Base-by-base conservation (phyloP, 148 eudicot species). In the Silene conica region DNA sequence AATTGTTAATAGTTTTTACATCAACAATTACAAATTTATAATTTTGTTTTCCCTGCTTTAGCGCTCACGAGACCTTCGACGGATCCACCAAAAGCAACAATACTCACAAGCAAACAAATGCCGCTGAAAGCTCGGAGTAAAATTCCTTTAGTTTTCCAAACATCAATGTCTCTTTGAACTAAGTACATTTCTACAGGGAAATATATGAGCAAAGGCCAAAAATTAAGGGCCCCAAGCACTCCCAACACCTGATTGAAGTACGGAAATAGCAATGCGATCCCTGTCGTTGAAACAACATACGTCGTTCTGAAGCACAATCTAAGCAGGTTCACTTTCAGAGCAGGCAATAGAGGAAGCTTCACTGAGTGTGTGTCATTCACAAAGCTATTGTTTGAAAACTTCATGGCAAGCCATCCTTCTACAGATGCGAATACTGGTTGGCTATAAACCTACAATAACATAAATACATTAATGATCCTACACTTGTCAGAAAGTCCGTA, bases 171-270 rank as follows among this genome's bases (percentile, higher is more conserved):
- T 60, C 19, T 84, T 76, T 82, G 92, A 71, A 83, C 78, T 54
- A 85, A 15, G 73, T 85, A 89, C 91, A 90, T 82, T 28, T 87
- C 83, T 67, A 90, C 87, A 0, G 96, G 96, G 71, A 90, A 88
- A 69, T 89, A 90, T 70, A 90, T 82, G 23, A 83, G 74, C 71
- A 89, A 6, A 0, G 96, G 89, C 93, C 96, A 90, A 73, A 88
- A 86, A 62, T 72, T 85, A 18, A 89, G 54, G 57, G 93, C 88
- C 31, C 96, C 96, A 1, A 87, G 72, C 19, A 89, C 70, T 12
- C 89, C 96, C 65, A 90, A 60, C 4, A 90, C 87, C 63, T 89
- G 79, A 41, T 90, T 90, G 83, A 90, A 90, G 77, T 89, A 90
- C 19, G 96, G 93, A 25, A 89, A 86, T 16, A 80, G 20, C 48